Percentiles rank a stretch among this genome's conserved stretches.
phyloP scores from a whole-genome alignment of 1,284 basidiomycete genomes.

The Cryptococcus wingfieldii region DNA sequence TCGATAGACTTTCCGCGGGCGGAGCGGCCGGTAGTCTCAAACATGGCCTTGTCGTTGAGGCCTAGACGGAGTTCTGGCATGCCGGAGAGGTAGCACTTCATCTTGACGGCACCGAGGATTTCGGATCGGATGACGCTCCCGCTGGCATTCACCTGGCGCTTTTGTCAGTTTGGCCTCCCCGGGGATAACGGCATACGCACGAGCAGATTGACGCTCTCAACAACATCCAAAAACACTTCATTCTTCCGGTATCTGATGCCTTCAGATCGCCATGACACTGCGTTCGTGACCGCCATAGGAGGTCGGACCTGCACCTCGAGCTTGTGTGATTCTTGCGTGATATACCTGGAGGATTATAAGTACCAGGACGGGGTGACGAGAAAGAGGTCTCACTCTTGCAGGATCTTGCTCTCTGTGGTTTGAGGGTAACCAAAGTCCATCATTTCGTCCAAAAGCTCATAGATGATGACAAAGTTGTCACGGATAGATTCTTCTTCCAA shows the following conservation, averaged over 20 bases:
- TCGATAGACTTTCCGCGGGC: constrained; percentile 96
- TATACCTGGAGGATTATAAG: constrained; percentile 62
- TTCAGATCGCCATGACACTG: constrained; percentile 97
- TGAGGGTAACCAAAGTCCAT: constrained; percentile 99
- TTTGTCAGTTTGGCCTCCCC: constrained; percentile 5
- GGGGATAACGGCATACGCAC: constrained; percentile 52
- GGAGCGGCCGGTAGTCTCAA: constrained; percentile 91
- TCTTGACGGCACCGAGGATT: constrained; percentile 95
- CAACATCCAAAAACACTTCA: constrained; percentile 97
- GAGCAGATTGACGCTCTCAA: constrained; percentile 94
- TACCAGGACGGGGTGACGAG: neutral
- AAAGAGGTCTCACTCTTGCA: constrained; percentile 72
- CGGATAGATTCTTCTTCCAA: constrained; percentile 98
- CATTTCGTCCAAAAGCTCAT: constrained; percentile 98
- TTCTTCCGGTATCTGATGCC: constrained; percentile 98
- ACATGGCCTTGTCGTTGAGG: constrained; percentile 99
- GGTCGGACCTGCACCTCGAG: constrained; percentile 94
- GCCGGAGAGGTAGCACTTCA: constrained; percentile 98
- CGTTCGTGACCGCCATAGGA: constrained; percentile 97
- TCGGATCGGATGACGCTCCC: constrained; percentile 97
- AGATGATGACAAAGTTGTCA: constrained; percentile 98
- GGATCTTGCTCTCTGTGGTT: constrained; percentile 98
- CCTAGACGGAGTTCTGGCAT: constrained; percentile 97
- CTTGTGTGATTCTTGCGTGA: constrained; percentile 98
- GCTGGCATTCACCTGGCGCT: constrained; percentile 81